Conservation (phyloP, 371 early-diverging fungal species). For the Syncephalastrum monosporum region DNA sequence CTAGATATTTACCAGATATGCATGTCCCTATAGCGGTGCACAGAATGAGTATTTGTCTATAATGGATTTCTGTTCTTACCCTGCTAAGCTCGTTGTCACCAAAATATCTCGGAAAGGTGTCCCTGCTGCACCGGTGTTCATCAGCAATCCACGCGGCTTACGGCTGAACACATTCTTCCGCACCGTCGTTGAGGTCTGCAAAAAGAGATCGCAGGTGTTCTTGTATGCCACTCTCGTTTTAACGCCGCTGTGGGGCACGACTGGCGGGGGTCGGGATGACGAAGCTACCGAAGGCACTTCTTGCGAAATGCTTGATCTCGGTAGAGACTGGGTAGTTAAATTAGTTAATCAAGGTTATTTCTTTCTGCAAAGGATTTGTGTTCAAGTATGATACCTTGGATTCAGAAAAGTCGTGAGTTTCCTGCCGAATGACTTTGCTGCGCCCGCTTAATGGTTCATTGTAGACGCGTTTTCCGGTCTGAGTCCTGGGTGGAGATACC, state of each 20-base stretch:
- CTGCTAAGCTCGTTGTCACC: conserved; percentile 31
- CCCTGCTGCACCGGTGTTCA: conserved; percentile 19
- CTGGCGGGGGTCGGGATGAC: no score
- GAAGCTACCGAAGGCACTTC: no score
- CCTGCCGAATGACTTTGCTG: neutral
- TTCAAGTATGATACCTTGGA: conserved; percentile 13
- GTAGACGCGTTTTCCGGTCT: conserved; percentile 1
- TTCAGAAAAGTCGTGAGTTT: neutral
- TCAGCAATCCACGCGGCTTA: conserved; percentile 35
- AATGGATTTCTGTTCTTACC: conserved; percentile 11
- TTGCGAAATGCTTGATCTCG: no score
- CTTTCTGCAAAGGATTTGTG: conserved; percentile 7
- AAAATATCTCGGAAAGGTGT: conserved; percentile 22
- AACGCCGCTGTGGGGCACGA: no score
- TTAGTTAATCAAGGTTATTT: no score
- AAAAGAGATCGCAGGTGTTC: conserved; percentile 9
- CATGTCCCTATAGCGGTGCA: conserved; percentile 17
- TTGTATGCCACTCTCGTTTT: no score
- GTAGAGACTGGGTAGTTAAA: no score
- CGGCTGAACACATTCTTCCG: conserved; percentile 10
- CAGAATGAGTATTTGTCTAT: neutral
- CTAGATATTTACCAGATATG: conserved; percentile 32
- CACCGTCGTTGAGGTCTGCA: conserved; percentile 6
- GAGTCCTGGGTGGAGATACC: neutral
- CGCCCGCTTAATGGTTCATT: neutral